These are phyloP conservation scores for Dryas alaskensis DNA, from an alignment of 306 rosid species.

Conservation along the genomic window DNA sequence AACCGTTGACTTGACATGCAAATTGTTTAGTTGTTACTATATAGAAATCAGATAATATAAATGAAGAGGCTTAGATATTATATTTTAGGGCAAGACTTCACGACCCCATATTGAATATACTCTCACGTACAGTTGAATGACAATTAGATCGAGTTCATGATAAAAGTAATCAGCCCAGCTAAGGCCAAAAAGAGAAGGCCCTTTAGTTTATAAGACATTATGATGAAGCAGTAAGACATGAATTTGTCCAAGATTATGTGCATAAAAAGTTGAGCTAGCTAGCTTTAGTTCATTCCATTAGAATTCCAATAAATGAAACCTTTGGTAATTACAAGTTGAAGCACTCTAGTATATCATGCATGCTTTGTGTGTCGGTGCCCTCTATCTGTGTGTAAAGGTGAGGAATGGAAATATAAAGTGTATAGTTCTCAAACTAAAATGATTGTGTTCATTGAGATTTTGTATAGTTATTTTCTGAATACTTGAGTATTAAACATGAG, in stretches of 20 bases:
- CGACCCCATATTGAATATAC: too few relatives aligned
- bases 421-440: not conserved
- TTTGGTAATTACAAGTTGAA: constrained; percentile 1
- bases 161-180: not conserved
- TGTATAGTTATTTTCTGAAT: not conserved
- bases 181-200: not conserved
- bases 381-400: too few relatives aligned
- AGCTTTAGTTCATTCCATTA: not conserved
- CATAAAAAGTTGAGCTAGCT: not conserved
- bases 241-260: not conserved
- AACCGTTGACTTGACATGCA: too few relatives aligned
- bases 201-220: not conserved
- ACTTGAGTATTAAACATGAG: not conserved
- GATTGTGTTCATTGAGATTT: not conserved
- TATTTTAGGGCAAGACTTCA: too few relatives aligned
- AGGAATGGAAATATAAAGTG: too few relatives aligned
- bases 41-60: too few relatives aligned
- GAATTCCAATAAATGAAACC: not conserved
- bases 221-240: not conserved
- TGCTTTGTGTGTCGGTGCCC: too few relatives aligned
- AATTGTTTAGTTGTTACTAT: too few relatives aligned
- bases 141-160: not conserved
- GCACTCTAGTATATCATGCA: not conserved
- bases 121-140: not conserved
- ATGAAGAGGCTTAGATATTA: too few relatives aligned